Base-by-base conservation (phyloP, 1,284 basidiomycete genomes). In the Rhodotorula mucilaginosa region DNA sequence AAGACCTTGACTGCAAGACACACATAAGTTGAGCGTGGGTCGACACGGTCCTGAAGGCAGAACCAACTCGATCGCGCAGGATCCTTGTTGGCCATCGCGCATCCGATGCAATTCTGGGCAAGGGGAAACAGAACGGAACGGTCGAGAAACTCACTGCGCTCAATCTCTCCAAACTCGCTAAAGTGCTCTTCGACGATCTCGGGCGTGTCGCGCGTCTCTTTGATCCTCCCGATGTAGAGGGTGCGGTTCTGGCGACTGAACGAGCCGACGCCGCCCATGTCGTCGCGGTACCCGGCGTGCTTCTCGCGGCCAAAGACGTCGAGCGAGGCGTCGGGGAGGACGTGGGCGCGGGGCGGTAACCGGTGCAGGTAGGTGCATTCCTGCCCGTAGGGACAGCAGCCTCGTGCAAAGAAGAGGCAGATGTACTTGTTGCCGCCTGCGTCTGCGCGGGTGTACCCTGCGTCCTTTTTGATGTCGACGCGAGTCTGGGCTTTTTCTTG, bases 201-300 rank as follows among this genome's bases (percentile, higher is more conserved):
- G 82, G 96, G 92, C 29, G 92, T 94, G 81, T 97, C 66, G 19
- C 73, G 60, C 2, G 89, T 92, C 84, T 97, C 94, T 80, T 90
- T 91, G 76, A 99, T 93, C 74, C 93, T 86, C 3, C 94, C 96
- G 59, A 99, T 88, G 80, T 99, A 99, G 26, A 99, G 81, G 58
- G 97, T 99, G 71, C 95, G 84, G 81, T 99, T 99, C 81, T 93
- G 88, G 56, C 94, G 84, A 79, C 90, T 91, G 83, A 99, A 97
- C 67, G 91, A 93, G 29, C 96, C 96, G 34, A 98, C 96, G 81
- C 96, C 96, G 77, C 96, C 97, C 96, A 99, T 99, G 82, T 99
- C 97, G 81, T 99, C 96, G 75, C 96, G 86, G 83, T 98, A 99
- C 81, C 95, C 93, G 1, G 94, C 86, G 81, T 97, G 97, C 83